These are phyloP conservation scores for Carex kokanica DNA, from an alignment of 176 grass and related monocot species.

Conservation along the genomic window DNA sequence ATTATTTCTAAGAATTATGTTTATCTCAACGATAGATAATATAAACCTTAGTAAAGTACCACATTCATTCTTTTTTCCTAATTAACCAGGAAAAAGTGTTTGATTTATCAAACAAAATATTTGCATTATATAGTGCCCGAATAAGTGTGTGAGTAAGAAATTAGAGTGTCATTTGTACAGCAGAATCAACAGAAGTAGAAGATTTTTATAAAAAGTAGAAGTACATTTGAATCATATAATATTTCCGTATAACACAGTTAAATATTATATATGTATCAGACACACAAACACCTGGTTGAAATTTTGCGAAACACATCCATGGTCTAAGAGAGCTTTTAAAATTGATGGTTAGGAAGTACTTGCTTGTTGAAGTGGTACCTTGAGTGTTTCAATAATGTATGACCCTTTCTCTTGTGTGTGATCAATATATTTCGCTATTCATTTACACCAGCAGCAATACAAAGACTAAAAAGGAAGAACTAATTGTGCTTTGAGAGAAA, in stretches of 20 bases:
- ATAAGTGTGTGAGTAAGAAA: neutral
- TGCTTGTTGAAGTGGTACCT: neutral
- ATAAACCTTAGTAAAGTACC: neutral
- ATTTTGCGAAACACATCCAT: neutral
- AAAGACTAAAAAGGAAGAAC: conserved; percentile 1
- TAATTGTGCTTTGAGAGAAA: neutral
- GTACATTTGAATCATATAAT: no score
- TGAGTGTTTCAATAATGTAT: neutral
- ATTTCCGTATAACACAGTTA: neutral
- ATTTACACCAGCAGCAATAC: neutral
- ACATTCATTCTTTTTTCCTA: neutral
- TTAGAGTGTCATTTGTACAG: neutral
- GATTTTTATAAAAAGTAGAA: no score
- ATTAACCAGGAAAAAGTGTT: neutral
- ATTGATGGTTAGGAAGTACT: no score
- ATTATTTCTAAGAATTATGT: neutral
- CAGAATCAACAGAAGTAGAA: neutral
- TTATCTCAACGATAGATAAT: neutral
- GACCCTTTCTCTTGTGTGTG: no score
- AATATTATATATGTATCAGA: neutral
- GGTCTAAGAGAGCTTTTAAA: neutral
- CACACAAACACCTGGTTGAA: neutral
- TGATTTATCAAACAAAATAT: neutral
- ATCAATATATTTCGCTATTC: conserved; percentile 11
- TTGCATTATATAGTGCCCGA: no score